Evolutionary conservation across 2,329 filamentous ascomycete species (phyloP), one percentile per base, ranked within the genome.

Genomic region (Epichloe festucae): DNA sequence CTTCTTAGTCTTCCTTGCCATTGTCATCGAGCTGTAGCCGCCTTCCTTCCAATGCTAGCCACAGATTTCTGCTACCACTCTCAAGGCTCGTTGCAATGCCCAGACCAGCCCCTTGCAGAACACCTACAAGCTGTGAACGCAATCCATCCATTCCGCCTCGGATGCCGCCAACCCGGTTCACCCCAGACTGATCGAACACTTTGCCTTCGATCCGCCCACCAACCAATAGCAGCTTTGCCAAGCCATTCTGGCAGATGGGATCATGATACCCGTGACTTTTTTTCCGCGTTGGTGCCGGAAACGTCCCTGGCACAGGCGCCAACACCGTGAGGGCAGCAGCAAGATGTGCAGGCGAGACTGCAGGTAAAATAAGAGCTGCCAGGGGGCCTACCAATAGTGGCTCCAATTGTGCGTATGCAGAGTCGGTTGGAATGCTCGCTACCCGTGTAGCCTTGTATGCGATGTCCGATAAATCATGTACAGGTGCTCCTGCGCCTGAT

Each of bases 191-290:
- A 63, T 96, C 90, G 61, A 95, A 90, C 35, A 89, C 80, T 66
- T 82, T 84, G 56, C 87, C 87, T 63, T 98, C 93, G 34, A 96
- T 79, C 49, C 93, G 77, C 14, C 90, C 90, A 50, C 89, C 93
- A 14, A 98, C 71, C 36, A 98, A 70, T 66, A 95, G 75, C 56
- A 98, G 70, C 71, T 98, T 98, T 62, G 89, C 82, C 59, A 98
- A 66, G 7, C 87, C 93, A 57, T 73, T 79, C 68, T 96, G 90
- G 51, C 91, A 87, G 2, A 76, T 67, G 0, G 81, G 76, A 52
- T 96, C 91, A 66, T 95, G 78, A 69, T 89, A 95, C 12, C 83
- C 82, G 0, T 91, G 89, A 61, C 78, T 88, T 60, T 80, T 83
- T 66, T 78, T 84, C 54, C 88, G 78, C 49, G 79, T 81, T 1